Evolutionary conservation across 345 rosid species (phyloP), one percentile per base, ranked within the genome.

Genomic region (Bruguiera parviflora): DNA sequence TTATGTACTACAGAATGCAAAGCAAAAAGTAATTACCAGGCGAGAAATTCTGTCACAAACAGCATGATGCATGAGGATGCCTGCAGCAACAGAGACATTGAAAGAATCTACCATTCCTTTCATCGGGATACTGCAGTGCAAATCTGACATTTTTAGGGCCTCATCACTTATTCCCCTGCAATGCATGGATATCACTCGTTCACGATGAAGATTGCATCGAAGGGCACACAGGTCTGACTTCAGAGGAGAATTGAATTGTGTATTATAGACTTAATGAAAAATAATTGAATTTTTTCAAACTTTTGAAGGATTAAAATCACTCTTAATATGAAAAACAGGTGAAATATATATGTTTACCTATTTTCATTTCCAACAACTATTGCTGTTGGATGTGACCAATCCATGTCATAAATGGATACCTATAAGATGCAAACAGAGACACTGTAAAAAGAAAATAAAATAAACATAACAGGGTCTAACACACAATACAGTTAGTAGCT

Each of bases 71-170:
- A 91, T 89, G 53, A 91, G 73, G 75, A 89, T 86, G 82, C 97
- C 98, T 1, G 96, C 92, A 64, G 97, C 98, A 71, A 94, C 97
- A 29, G 98, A 94, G 65, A 91, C 97, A 79, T 94, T 94, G 75
- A 94, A 91, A 35, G 98, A 91, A 80, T 94, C 97, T 52, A 91
- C 97, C 98, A 94, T 91, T 77, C 98, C 98, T 20, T 89, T 91
- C 97, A 94, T 91, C 6, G 95, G 97, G 74, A 91, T 89, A 75
- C 96, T 88, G 74, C 97, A 94, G 70, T 74, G 83, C 71, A 94
- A 67, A 84, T 94, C 95, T 21, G 97, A 91, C 70, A 91, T 75
- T 72, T 76, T 75, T 75, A 89, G 75, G 28, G 98, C 97, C 79
- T 85, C 90, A 4, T 87, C 84, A 70, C 95, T 94, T 82, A 91